Conservation (phyloP, 371 early-diverging fungal species). For the Apophysomyces variabilis region DNA sequence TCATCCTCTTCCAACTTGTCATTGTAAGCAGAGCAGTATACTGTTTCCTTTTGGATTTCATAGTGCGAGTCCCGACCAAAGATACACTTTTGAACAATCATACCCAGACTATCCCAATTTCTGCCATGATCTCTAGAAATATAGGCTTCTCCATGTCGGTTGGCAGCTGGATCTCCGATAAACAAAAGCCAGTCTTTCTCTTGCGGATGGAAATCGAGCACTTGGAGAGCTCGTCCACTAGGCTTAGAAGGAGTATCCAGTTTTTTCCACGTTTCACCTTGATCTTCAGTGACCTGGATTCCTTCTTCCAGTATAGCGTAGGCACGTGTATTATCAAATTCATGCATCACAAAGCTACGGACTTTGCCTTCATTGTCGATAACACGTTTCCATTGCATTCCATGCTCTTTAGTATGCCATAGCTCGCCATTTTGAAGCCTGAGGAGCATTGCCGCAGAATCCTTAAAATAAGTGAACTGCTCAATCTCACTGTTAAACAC, state of each 20-base stretch:
- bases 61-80: constrained; percentile 79
- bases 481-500: constrained; percentile 54
- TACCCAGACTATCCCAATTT: constrained; percentile 75
- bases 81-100: constrained; percentile 86
- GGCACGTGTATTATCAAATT: constrained; percentile 60
- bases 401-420: constrained; percentile 70
- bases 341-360: constrained; percentile 49
- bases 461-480: constrained; percentile 58
- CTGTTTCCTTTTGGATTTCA: constrained; percentile 62
- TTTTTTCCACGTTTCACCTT: constrained; percentile 65
- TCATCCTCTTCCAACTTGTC: constrained; percentile 60
- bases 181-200: constrained; percentile 85
- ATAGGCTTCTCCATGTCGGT: constrained; percentile 70
- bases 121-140: constrained; percentile 74
- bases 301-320: constrained; percentile 66
- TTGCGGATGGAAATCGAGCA: constrained; percentile 83
- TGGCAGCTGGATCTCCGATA: constrained; percentile 55
- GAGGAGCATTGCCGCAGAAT: constrained; percentile 60
- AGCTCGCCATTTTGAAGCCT: constrained; percentile 61
- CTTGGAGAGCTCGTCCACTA: constrained; percentile 57
- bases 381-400: constrained; percentile 62
- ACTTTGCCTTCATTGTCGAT: constrained; percentile 45
- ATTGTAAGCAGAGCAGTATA: constrained; percentile 75
- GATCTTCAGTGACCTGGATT: constrained; percentile 69
- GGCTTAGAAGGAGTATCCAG: constrained; percentile 66